Conservation (phyloP, 805 yeast genomes). For the Komagataella pseudopastoris region DNA sequence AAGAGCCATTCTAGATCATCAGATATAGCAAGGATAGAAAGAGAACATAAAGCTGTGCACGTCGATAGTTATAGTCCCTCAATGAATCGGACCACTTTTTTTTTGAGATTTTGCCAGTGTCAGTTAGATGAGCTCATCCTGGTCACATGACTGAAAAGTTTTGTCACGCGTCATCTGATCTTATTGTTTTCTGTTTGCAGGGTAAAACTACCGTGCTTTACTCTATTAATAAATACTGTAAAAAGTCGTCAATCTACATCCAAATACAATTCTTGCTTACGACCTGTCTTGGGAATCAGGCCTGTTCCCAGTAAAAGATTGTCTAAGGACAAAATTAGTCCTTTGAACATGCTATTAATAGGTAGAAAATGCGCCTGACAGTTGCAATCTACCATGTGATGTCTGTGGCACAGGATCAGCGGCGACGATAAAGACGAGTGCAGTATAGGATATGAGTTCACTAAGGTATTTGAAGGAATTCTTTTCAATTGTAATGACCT, state of each 20-base stretch:
- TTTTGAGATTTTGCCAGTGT: neutral
- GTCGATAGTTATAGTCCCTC: neutral
- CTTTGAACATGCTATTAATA: neutral
- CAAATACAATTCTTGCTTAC: neutral
- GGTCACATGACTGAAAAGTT: neutral
- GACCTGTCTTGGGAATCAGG: neutral
- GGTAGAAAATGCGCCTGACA: neutral
- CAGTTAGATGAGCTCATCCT: neutral
- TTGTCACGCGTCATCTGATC: too few species aligned
- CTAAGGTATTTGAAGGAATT: neutral
- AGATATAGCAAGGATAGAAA: neutral
- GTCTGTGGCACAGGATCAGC: neutral
- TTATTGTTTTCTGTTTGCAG: neutral
- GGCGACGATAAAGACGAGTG: neutral
- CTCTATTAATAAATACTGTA: neutral
- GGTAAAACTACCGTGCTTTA: neutral
- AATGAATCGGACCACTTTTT: neutral
- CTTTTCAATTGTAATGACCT: neutral
- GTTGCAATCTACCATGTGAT: neutral
- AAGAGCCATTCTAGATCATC: slow-evolving; percentile 21
- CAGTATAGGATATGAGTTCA: neutral
- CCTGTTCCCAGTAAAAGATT: neutral
- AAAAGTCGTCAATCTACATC: neutral
- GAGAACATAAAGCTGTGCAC: neutral
- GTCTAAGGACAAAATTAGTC: neutral